phyloP scores from a whole-genome alignment of 345 rosid genomes.

The Camelina laxa region DNA sequence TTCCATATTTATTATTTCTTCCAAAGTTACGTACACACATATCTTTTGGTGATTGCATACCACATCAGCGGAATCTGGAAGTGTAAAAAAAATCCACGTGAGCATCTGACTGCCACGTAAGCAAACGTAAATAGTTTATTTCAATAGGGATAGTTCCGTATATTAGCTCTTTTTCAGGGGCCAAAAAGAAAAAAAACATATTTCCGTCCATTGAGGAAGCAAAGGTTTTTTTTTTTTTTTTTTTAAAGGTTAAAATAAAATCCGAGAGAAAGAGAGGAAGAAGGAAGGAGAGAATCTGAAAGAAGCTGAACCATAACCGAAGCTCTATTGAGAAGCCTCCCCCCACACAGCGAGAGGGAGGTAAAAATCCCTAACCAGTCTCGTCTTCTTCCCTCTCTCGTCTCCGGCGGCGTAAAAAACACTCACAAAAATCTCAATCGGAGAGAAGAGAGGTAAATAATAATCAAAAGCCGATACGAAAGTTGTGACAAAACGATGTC shows the following conservation, averaged over 20 bases:
- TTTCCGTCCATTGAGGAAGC: constrained; percentile 30
- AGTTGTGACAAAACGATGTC: constrained; percentile 56
- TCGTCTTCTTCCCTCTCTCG: constrained; percentile 22
- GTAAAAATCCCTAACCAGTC: background rate
- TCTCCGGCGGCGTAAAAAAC: constrained; percentile 28
- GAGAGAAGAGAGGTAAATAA: constrained; percentile 25
- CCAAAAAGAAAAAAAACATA: constrained; percentile 20
- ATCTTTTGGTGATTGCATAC: background rate
- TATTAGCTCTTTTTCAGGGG: background rate
- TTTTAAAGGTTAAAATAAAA: constrained; percentile 26
- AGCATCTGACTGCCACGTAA: constrained; percentile 39
- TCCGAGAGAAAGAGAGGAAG: constrained; percentile 29
- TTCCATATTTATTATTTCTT: too few relatives aligned
- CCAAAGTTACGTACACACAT: too few relatives aligned
- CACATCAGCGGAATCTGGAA: constrained; percentile 29
- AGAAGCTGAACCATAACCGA: constrained; percentile 31
- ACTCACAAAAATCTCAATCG: constrained; percentile 33
- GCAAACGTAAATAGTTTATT: background rate
- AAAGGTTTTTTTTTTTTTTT: background rate
- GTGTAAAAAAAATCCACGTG: constrained; percentile 11
- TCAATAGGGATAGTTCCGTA: constrained; percentile 23
- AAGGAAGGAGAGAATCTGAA: constrained; percentile 28
- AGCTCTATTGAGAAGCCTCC: constrained; percentile 11
- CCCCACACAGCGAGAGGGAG: constrained; percentile 7
- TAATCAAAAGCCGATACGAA: constrained; percentile 9